Evolutionary conservation across 306 rosid species (phyloP), one percentile per base, ranked within the genome.

Genomic region (Mucuna pruriens): DNA sequence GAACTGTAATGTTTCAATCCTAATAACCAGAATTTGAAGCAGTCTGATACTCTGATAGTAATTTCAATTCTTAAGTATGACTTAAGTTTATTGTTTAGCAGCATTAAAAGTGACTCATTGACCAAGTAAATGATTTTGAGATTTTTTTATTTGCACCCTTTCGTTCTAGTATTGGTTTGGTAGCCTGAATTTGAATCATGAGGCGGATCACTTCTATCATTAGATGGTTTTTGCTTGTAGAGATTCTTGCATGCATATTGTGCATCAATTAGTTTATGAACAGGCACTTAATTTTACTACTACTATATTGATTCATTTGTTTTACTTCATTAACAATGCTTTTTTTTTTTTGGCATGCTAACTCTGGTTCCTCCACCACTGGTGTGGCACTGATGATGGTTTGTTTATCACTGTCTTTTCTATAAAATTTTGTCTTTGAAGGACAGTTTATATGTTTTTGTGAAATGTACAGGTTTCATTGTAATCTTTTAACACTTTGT

Each of bases 331-430:
- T 31, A 31, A 61, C 62, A 34, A 48, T 65, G 52, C n/a, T n/a
- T n/a, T 57, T 36, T 31, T 63, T 48, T 26, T 52, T 71, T 62
- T 78, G 46, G 63, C 49, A 61, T 83, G 46, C 45, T 57, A 22
- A 39, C 58, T 20, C 44, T 71, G 70, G 40, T n/a, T 67, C 49
- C 46, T 63, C 57, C 55, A 16, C 45, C 12, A 29, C 46, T 52
- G 51, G 46, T 61, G 40, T 61, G 40, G 61, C 26, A 57, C 22
- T 64, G n/a, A 15, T 46, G 20, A 52, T 75, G 54, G 26, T 51
- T 80, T 68, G 16, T 66, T 51, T 36, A n/a, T 52, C 6, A 34
- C 44, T 44, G 52, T 54, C 33, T 16, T 13, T 40, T 70, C 25
- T 23, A 0, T 17, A 12, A 31, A 3, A 2, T 17, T n/a, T n/a